These are phyloP conservation scores for Leccinum aurantiacum DNA, from an alignment of 768 basidiomycete genomes.

Conservation along the genomic window DNA sequence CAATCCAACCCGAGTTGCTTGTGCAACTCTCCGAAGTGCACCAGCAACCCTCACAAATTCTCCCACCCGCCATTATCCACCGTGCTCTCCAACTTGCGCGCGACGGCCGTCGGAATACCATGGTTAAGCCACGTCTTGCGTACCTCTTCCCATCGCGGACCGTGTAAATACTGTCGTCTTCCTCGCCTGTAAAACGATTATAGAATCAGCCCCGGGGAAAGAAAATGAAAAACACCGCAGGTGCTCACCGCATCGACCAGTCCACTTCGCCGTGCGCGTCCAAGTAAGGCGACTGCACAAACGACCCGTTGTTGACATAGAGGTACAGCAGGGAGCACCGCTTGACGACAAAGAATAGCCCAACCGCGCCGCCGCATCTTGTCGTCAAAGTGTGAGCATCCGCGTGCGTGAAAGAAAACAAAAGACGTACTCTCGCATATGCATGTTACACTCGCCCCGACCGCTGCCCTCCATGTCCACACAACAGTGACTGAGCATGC, in stretches of 20 bases:
- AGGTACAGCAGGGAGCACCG: constrained; percentile 88
- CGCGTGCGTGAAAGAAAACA: no score
- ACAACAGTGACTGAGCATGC: constrained; percentile 93
- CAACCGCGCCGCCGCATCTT: constrained; percentile 89
- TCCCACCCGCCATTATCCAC: constrained; percentile 96
- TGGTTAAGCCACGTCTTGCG: constrained; percentile 90
- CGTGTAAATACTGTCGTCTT: constrained; percentile 83
- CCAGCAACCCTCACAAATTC: constrained; percentile 48
- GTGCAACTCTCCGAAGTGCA: no score
- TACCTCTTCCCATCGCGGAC: constrained; percentile 86
- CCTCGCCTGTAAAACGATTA: constrained; percentile 58
- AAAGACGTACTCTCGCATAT: constrained; percentile 84
- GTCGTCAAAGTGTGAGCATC: not conserved
- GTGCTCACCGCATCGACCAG: constrained; percentile 75
- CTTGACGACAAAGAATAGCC: constrained; percentile 89
- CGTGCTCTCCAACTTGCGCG: constrained; percentile 83
- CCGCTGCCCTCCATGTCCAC: constrained; percentile 53
- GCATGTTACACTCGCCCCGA: constrained; percentile 93
- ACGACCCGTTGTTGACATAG: constrained; percentile 87
- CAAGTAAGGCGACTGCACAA: constrained; percentile 84
- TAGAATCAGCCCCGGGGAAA: not conserved
- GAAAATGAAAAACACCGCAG: not conserved
- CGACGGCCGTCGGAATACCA: constrained; percentile 85
- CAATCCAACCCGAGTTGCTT: no score
- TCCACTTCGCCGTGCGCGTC: constrained; percentile 95